These are phyloP conservation scores for Cladosporium halotolerans DNA, from an alignment of 2,329 filamentous ascomycete genomes.

Conservation along the genomic window DNA sequence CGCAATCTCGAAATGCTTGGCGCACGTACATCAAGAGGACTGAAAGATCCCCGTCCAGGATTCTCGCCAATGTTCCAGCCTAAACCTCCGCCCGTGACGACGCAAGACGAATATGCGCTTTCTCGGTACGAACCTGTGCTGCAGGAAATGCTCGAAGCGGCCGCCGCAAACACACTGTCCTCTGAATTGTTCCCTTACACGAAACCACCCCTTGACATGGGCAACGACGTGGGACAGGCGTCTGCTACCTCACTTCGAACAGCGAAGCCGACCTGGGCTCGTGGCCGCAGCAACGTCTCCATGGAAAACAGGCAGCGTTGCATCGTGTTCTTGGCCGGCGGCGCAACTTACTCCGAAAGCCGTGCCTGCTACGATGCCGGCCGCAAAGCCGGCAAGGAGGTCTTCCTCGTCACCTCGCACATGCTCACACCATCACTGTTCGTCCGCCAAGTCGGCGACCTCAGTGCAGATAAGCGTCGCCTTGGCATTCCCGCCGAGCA, in stretches of 20 bases:
- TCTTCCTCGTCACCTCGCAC: constrained; percentile 85
- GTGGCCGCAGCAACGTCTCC: constrained; percentile 57
- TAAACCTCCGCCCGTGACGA: constrained; percentile 50
- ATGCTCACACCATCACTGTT: constrained; percentile 86
- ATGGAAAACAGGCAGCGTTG: constrained; percentile 82
- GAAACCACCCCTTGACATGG: constrained; percentile 53
- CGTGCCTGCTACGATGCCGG: constrained; percentile 84
- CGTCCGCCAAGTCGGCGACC: constrained; percentile 72
- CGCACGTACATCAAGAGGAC: constrained; percentile 60
- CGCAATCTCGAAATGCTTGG: constrained; percentile 77
- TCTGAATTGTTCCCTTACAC: constrained; percentile 43
- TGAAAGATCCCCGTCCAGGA: constrained; percentile 70
- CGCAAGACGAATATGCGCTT: constrained; percentile 70
- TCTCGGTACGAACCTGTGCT: constrained; percentile 78
- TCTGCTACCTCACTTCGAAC: constrained; percentile 67
- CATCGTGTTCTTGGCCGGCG: constrained; percentile 91
- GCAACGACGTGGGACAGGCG: constrained; percentile 48
- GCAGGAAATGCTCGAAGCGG: constrained; percentile 77
- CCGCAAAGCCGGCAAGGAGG: constrained; percentile 63
- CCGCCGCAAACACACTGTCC: constrained; percentile 38
- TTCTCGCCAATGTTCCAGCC: constrained; percentile 64
- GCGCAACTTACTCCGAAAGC: constrained; percentile 87
- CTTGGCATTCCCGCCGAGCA: constrained; percentile 77
- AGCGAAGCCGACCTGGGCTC: constrained; percentile 93
- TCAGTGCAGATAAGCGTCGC: constrained; percentile 66